Percentiles rank a stretch among this genome's conserved stretches.
These are phyloP conservation scores for Paramecium caudatum DNA, from an alignment of 73 alveolate genomes.

Conservation along the genomic window DNA sequence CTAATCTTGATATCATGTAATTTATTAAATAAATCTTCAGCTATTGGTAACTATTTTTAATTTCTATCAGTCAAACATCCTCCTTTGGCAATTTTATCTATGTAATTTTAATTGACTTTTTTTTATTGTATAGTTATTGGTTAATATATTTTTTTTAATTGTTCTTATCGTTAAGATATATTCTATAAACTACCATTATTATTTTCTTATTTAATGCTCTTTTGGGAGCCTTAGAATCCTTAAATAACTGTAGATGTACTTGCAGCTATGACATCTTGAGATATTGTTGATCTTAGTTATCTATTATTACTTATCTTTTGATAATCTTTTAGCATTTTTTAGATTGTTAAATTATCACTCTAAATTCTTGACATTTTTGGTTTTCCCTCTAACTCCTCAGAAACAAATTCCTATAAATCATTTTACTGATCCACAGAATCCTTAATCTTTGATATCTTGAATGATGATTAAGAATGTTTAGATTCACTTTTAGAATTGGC, in stretches of 20 bases:
- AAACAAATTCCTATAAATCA: neutral
- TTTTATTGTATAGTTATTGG: neutral
- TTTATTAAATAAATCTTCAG: slow-evolving; percentile 42
- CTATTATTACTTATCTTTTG: neutral
- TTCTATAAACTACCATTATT: slow-evolving; percentile 50
- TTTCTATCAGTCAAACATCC: slow-evolving; percentile 61
- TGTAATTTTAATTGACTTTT: neutral
- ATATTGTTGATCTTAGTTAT: neutral
- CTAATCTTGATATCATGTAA: slow-evolving; percentile 5
- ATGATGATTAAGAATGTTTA: slow-evolving; percentile 28
- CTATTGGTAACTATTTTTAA: neutral
- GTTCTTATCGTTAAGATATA: slow-evolving; percentile 8
- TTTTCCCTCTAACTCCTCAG: neutral
- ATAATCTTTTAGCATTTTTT: slow-evolving; percentile 52
- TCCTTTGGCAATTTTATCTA: slow-evolving; percentile 66
- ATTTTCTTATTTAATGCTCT: slow-evolving; percentile 7
- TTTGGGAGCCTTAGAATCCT: slow-evolving; percentile 55
- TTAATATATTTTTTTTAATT: slow-evolving; percentile 28
- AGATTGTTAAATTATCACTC: neutral
- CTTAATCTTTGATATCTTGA: neutral
- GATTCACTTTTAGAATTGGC: slow-evolving; percentile 47
- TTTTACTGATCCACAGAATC: slow-evolving; percentile 29
- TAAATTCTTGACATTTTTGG: neutral
- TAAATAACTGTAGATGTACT: slow-evolving; percentile 58
- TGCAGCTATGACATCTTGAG: slow-evolving; percentile 23